phyloP scores from a whole-genome alignment of 176 grass and related monocot genomes.

The Saccharum officinarum region DNA sequence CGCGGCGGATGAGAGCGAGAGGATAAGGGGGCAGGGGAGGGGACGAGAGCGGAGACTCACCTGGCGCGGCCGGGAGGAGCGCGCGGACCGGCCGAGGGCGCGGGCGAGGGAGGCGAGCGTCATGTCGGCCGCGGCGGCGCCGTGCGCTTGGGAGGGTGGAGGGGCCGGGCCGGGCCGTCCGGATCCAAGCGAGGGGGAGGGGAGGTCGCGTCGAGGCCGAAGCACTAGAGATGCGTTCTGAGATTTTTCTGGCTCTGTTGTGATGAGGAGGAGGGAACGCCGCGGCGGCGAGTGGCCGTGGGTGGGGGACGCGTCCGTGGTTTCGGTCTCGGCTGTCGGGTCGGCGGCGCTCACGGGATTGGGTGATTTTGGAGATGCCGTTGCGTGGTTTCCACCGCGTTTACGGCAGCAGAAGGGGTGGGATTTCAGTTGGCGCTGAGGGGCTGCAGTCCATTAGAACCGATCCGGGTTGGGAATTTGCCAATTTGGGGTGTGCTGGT shows the following conservation, averaged over 20 bases:
- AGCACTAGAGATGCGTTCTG: background rate
- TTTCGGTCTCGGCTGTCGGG: background rate
- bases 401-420: background rate
- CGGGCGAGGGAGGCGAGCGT: constrained; percentile 69
- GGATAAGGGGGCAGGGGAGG: background rate
- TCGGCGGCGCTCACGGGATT: constrained; percentile 41
- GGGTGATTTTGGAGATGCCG: background rate
- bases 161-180: background rate
- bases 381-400: background rate
- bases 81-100: constrained; percentile 63
- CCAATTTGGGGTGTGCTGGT: too few species aligned
- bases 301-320: background rate
- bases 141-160: constrained; percentile 23
- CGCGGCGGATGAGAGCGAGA: background rate
- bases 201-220: background rate
- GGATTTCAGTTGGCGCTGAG: background rate
- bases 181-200: constrained; percentile 16
- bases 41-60: background rate
- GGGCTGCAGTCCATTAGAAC: too few species aligned
- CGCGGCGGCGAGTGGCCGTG: constrained; percentile 34
- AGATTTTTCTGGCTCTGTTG: background rate
- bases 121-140: constrained; percentile 45
- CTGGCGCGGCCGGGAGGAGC: constrained; percentile 50
- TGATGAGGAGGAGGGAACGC: background rate
- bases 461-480: too few species aligned